These are phyloP conservation scores for Przewalskia tangutica DNA, from an alignment of 257 asterid genomes.

Conservation along the genomic window DNA sequence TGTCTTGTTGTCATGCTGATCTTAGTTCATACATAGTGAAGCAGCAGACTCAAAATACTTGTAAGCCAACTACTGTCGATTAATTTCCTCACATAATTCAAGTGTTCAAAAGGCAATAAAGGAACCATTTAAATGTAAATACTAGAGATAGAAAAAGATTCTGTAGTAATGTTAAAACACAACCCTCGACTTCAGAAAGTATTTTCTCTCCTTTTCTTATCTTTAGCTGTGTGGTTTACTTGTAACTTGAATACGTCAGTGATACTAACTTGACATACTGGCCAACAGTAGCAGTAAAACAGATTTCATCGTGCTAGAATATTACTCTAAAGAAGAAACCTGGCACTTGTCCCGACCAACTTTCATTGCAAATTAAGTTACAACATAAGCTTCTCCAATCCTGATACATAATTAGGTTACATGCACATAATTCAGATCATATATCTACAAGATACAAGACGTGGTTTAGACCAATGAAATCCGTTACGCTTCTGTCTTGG, in stretches of 20 bases:
- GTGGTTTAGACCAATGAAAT: not conserved
- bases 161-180: not conserved
- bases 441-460: constrained; percentile 10
- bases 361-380: not conserved
- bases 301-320: not conserved
- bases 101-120: not conserved
- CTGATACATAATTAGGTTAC: not conserved
- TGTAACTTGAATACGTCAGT: not conserved
- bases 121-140: not conserved
- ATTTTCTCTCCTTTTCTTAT: not conserved
- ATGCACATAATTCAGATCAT: constrained; percentile 1
- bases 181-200: not conserved
- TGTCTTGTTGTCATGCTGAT: too few species aligned
- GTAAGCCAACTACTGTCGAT: not conserved
- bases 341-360: not conserved
- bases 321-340: not conserved
- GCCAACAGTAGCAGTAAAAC: not conserved
- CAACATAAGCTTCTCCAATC: not conserved
- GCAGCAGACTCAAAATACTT: too few species aligned
- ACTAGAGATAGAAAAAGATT: too few species aligned
- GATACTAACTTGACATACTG: not conserved
- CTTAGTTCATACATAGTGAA: too few species aligned
- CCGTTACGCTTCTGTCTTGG: not conserved
- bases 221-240: not conserved
- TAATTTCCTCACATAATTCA: not conserved